Evolutionary conservation across 495 filamentous ascomycete genomes (phyloP).

Genomic region (Lophium mytilinum): DNA sequence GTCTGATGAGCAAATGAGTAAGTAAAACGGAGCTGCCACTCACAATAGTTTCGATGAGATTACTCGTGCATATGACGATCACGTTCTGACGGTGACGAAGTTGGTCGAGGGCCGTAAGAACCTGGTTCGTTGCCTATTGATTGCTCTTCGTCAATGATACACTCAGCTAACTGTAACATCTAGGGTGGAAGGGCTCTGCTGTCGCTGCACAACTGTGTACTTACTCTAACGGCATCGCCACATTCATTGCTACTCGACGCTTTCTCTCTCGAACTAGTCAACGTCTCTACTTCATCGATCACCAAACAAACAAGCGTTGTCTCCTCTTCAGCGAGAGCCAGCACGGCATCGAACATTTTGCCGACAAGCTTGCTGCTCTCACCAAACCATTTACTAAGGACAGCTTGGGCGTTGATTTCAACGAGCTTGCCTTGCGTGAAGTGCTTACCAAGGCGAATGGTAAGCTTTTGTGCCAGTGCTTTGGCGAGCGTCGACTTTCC

Average conservation of each 20-base stretch:
- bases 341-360: constrained; percentile 43
- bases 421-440: constrained; percentile 40
- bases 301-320: constrained; percentile 43
- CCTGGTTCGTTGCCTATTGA: constrained; percentile 37
- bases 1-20: not conserved
- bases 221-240: constrained; percentile 41
- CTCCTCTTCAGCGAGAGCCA: constrained; percentile 38
- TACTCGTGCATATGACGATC: constrained; percentile 46
- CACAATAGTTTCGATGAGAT: constrained; percentile 39
- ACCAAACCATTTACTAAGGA: constrained; percentile 48
- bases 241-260: constrained; percentile 41
- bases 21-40: not conserved
- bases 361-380: constrained; percentile 49
- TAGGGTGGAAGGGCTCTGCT: too few species aligned
- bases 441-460: constrained; percentile 43
- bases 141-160: constrained; percentile 1
- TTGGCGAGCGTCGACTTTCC: constrained; percentile 44
- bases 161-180: not conserved
- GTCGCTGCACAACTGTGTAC: not conserved
- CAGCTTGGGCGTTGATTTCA: constrained; percentile 43
- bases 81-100: constrained; percentile 37
- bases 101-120: constrained; percentile 33
- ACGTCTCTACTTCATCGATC: constrained; percentile 50
- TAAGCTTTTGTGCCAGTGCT: constrained; percentile 48
- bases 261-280: constrained; percentile 40